A percentile compares a stretch with the other conserved stretches of the same genome.
Evolutionary conservation across 129 eudicot species (phyloP).

Genomic region (Chrysanthemum seticuspe): DNA sequence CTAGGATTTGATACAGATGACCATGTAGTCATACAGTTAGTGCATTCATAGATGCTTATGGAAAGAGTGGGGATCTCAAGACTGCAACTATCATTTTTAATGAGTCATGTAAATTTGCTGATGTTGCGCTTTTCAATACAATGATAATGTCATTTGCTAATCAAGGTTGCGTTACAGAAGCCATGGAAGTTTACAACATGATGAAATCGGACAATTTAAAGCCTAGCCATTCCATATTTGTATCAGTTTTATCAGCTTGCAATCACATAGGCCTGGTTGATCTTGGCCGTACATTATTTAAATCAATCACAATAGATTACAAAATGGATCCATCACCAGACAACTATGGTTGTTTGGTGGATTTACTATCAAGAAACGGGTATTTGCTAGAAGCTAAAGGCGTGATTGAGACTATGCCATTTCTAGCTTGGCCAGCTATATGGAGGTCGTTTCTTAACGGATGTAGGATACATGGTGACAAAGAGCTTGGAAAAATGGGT

Average conservation of each 20-base stretch:
- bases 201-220: constrained; percentile 33
- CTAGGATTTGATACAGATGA: constrained; percentile 26
- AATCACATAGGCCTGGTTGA: constrained; percentile 38
- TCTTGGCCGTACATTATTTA: constrained; percentile 39
- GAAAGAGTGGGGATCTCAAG: constrained; percentile 20
- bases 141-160: constrained; percentile 41
- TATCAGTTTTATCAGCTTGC: constrained; percentile 44
- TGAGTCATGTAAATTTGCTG: constrained; percentile 26
- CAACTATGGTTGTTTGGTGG: constrained; percentile 43
- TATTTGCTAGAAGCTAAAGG: constrained; percentile 29
- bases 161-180: constrained; percentile 34
- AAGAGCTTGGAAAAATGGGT: constrained; percentile 23
- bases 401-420: constrained; percentile 31
- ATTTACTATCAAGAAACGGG: constrained; percentile 48
- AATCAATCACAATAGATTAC: constrained; percentile 36
- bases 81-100: constrained; percentile 26
- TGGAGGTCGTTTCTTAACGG: constrained; percentile 52
- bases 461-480: constrained; percentile 42
- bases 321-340: constrained; percentile 36
- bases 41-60: no score
- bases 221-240: constrained; percentile 46
- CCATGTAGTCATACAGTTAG: no score
- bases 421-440: constrained; percentile 43
- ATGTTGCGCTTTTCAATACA: constrained; percentile 37
- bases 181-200: constrained; percentile 36